Evolutionary conservation across 495 filamentous ascomycete species (phyloP).

Genomic region (Talaromyces liani): DNA sequence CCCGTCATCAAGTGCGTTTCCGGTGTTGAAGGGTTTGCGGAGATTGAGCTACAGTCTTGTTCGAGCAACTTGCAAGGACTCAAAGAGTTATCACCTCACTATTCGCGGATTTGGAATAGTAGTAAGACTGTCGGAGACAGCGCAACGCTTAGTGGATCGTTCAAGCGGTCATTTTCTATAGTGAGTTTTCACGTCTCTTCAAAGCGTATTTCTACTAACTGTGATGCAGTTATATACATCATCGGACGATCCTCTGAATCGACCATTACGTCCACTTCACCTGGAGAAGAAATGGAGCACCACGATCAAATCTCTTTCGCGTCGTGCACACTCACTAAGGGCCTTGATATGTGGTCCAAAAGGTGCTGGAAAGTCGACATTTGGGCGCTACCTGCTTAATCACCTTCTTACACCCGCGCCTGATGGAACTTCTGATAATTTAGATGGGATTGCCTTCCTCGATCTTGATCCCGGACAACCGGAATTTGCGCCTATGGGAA

Average conservation of each 20-base stretch:
- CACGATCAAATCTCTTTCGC: constrained; percentile 34
- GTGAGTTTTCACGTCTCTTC: constrained; percentile 19
- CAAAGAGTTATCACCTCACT: constrained; percentile 57
- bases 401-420: constrained; percentile 52
- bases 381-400: constrained; percentile 69
- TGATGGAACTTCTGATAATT: constrained; percentile 25
- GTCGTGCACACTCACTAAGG: constrained; percentile 26
- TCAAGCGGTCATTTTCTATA: constrained; percentile 35
- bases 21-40: constrained; percentile 38
- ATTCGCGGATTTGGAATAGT: constrained; percentile 69
- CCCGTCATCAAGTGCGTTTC: constrained; percentile 56
- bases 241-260: constrained; percentile 39
- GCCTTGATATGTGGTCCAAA: constrained; percentile 72
- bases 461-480: constrained; percentile 83
- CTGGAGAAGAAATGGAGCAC: constrained; percentile 57
- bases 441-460: constrained; percentile 52
- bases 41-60: constrained; percentile 47
- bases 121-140: constrained; percentile 31
- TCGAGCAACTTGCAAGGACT: constrained; percentile 50
- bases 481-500: constrained; percentile 71
- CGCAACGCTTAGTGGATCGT: constrained; percentile 24
- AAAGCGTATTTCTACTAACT: constrained; percentile 4
- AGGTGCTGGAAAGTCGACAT: constrained; percentile 80
- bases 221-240: constrained; percentile 34
- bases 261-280: constrained; percentile 52